phyloP scores from a whole-genome alignment of 345 rosid species.

The Excoecaria agallocha region DNA sequence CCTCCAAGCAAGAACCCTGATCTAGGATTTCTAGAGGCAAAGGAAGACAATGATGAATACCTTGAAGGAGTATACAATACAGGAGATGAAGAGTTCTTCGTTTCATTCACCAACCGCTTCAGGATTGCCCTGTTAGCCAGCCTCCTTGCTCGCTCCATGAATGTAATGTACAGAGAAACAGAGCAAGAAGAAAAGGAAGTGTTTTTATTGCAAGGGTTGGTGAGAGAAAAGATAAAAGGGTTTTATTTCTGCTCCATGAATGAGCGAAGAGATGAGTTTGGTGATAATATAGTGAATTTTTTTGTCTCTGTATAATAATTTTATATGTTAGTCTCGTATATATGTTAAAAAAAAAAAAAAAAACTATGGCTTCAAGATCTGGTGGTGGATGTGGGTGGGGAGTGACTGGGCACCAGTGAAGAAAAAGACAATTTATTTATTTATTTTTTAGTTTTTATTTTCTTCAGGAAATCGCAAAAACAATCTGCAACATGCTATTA shows the following conservation, averaged over 20 bases:
- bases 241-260: conserved; percentile 30
- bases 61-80: conserved; percentile 56
- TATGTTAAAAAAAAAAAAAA: background rate
- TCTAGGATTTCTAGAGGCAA: conserved; percentile 32
- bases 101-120: conserved; percentile 54
- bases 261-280: conserved; percentile 24
- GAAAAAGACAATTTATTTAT: conserved; percentile 34
- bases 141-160: conserved; percentile 92
- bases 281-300: conserved; percentile 38
- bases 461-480: background rate
- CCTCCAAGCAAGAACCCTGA: conserved; percentile 31
- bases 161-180: conserved; percentile 2
- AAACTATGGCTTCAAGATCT: conserved; percentile 21
- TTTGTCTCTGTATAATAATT: background rate
- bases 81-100: conserved; percentile 44
- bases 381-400: conserved; percentile 40
- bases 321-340: background rate
- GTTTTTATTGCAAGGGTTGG: background rate
- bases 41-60: conserved; percentile 70
- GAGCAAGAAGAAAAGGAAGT: background rate
- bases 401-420: conserved; percentile 32
- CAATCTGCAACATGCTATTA: conserved; percentile 5
- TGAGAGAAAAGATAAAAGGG: conserved; percentile 8
- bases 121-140: conserved; percentile 81
- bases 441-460: background rate